A percentile compares a stretch with the other conserved stretches of the same genome.
These are phyloP conservation scores for Nigrospora osmanthi DNA, from an alignment of 2,329 filamentous ascomycete genomes.

Conservation along the genomic window DNA sequence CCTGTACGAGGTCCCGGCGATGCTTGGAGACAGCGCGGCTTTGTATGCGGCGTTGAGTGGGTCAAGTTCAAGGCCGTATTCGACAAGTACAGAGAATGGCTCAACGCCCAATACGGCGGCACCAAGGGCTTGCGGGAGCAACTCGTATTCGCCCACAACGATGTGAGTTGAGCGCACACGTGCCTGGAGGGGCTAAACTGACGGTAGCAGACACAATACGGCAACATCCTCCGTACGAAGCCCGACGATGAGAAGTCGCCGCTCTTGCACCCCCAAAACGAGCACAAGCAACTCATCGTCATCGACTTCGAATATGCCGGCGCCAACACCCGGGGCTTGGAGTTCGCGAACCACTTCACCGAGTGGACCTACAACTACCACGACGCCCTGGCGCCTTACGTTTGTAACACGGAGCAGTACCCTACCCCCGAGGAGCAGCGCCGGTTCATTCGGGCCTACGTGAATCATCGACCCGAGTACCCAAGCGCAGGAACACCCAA, in stretches of 20 bases:
- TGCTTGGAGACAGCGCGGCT: constrained; percentile 61
- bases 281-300: constrained; percentile 92
- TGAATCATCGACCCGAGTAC: constrained; percentile 70
- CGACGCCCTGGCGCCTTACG: constrained; percentile 55
- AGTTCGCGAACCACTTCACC: constrained; percentile 97
- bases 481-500: constrained; percentile 45
- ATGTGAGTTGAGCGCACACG: constrained; percentile 50
- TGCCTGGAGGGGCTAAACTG: neutral
- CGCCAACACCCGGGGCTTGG: constrained; percentile 76
- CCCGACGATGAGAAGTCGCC: constrained; percentile 71
- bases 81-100: constrained; percentile 66
- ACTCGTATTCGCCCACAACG: constrained; percentile 94
- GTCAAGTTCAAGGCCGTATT: constrained; percentile 65
- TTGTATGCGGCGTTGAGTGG: constrained; percentile 83
- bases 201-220: constrained; percentile 79
- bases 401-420: constrained; percentile 63
- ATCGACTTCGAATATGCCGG: constrained; percentile 98
- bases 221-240: constrained; percentile 77
- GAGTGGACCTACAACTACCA: constrained; percentile 99
- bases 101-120: constrained; percentile 67
- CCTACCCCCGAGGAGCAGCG: constrained; percentile 74
- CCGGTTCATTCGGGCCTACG: constrained; percentile 79
- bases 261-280: constrained; percentile 78
- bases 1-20: constrained; percentile 22
- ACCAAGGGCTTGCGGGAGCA: constrained; percentile 58